A percentile compares a stretch with the other conserved stretches of the same genome.
Evolutionary conservation across 345 rosid genomes (phyloP).

Genomic region (Dipteronia sinensis): DNA sequence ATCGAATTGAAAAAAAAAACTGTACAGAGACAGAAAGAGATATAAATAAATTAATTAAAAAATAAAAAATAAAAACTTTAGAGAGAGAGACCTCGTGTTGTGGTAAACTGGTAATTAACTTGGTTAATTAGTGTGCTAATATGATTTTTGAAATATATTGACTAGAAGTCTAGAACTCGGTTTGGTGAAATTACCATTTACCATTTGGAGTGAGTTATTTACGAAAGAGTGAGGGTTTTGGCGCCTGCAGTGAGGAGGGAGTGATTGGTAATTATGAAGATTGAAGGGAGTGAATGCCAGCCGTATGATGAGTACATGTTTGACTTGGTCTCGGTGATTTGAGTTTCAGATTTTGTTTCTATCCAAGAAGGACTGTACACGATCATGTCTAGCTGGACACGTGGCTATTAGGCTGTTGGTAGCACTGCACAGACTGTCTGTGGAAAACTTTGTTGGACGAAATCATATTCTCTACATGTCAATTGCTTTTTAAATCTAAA

Average conservation of each 20-base stretch:
- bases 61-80: background rate
- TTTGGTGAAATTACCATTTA: too few relatives aligned
- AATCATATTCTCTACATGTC: background rate
- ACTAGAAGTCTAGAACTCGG: too few relatives aligned
- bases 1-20: conserved; percentile 9
- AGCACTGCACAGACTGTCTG: background rate
- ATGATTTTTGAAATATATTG: too few relatives aligned
- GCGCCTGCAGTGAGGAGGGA: background rate
- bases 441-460: background rate
- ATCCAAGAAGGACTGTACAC: background rate
- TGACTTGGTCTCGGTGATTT: background rate
- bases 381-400: background rate
- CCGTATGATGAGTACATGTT: background rate
- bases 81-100: background rate
- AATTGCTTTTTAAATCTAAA: background rate
- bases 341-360: background rate
- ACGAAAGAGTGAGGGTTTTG: background rate
- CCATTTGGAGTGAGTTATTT: background rate
- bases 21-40: background rate
- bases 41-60: background rate
- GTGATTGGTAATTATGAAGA: background rate
- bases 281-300: background rate
- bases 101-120: background rate
- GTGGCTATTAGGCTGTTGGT: conserved; percentile 8
- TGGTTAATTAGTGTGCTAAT: background rate